Conservation (phyloP, 169 alveolate species). For the Cryptosporidium meleagridis region DNA sequence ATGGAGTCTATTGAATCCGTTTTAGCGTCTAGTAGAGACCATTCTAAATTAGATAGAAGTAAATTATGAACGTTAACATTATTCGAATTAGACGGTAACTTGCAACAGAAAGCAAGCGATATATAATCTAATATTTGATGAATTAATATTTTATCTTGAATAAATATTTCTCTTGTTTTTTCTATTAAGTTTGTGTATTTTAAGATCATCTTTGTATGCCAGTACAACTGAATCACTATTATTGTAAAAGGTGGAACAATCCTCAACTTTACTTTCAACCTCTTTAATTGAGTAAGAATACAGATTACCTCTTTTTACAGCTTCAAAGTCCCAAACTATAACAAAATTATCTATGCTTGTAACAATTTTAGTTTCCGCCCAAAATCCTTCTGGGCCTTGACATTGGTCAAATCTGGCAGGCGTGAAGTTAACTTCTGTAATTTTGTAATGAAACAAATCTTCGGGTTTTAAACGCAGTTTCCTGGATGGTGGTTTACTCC, state of each 20-base stretch:
- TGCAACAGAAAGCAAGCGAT: not conserved
- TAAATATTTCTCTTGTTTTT: conserved; percentile 48
- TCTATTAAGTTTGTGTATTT: conserved; percentile 49
- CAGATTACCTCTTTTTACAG: conserved; percentile 79
- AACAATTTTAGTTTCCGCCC: conserved; percentile 78
- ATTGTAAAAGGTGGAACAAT: conserved; percentile 52
- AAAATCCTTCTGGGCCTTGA: conserved; percentile 64
- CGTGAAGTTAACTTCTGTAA: conserved; percentile 79
- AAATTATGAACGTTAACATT: conserved; percentile 14
- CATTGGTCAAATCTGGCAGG: conserved; percentile 84
- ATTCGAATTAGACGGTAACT: not conserved
- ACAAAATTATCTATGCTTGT: conserved; percentile 79
- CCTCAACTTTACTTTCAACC: conserved; percentile 75
- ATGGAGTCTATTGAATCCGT: conserved; percentile 70
- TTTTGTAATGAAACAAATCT: conserved; percentile 80
- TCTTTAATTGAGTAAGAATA: conserved; percentile 79
- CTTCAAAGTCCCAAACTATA: conserved; percentile 82
- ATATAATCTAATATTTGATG: not conserved
- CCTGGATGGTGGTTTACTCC: conserved; percentile 82
- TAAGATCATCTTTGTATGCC: conserved; percentile 50
- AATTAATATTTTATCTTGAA: conserved; percentile 2
- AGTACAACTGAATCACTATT: conserved; percentile 52
- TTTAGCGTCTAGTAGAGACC: conserved; percentile 66
- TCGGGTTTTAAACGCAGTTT: conserved; percentile 78
- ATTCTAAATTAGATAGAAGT: conserved; percentile 68